These are phyloP conservation scores for Globisporangium solare DNA, from an alignment of 352 stramenopile species.

Conservation along the genomic window DNA sequence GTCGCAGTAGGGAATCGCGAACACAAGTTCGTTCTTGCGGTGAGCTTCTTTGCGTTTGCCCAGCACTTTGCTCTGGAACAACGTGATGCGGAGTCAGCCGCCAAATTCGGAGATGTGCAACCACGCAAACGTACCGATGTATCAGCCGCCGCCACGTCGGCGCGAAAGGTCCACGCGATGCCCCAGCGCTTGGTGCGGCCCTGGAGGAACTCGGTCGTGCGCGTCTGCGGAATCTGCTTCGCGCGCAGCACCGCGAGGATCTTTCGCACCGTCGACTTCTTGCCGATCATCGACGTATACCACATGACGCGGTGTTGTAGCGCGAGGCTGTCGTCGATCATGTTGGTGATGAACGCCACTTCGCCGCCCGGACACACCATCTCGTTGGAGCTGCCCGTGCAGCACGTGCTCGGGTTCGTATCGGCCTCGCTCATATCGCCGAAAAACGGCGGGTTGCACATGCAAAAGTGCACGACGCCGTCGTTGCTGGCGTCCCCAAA, in stretches of 20 bases:
- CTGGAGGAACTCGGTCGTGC: conserved; percentile 93
- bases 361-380: conserved; percentile 91
- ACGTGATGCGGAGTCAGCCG: background rate
- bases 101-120: conserved; percentile 12
- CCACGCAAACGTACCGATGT: conserved; percentile 23
- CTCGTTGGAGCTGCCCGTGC: conserved; percentile 70
- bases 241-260: conserved; percentile 83
- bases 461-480: conserved; percentile 77
- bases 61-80: conserved; percentile 61
- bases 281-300: conserved; percentile 94
- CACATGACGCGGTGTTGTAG: conserved; percentile 79
- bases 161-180: conserved; percentile 90
- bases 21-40: conserved; percentile 46
- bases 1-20: conserved; percentile 28
- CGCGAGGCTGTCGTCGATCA: conserved; percentile 90
- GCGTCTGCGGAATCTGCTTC: conserved; percentile 60
- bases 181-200: conserved; percentile 91
- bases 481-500: background rate
- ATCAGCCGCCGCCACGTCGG: conserved; percentile 19
- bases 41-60: conserved; percentile 79
- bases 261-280: conserved; percentile 89
- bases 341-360: conserved; percentile 90
- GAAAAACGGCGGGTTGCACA: conserved; percentile 98
- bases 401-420: conserved; percentile 67
- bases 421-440: conserved; percentile 72